These are phyloP conservation scores for Acrasis kona DNA, from an alignment of 78 protist species.

Conservation along the genomic window DNA sequence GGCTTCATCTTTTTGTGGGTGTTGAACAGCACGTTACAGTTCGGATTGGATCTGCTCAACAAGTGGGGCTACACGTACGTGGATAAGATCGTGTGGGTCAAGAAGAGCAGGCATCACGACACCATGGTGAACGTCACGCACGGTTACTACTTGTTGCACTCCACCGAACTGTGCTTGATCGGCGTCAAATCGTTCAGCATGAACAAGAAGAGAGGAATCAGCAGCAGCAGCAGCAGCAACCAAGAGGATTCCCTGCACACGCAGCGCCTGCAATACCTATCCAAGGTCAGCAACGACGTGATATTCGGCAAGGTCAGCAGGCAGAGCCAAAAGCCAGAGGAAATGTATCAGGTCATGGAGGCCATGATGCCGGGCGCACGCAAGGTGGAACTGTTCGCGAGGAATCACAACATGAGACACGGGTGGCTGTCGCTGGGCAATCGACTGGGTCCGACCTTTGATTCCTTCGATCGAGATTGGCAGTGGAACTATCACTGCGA, in stretches of 20 bases:
- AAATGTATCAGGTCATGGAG: constrained; percentile 24
- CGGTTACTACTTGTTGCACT: constrained; percentile 31
- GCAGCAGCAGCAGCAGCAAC: not conserved
- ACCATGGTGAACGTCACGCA: not conserved
- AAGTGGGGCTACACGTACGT: constrained; percentile 18
- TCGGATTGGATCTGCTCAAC: constrained; percentile 19
- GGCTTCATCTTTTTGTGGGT: constrained; percentile 19
- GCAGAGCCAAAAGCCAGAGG: constrained; percentile 17
- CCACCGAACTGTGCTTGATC: constrained; percentile 25
- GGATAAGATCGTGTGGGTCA: constrained; percentile 25
- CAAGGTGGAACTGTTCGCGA: constrained; percentile 29
- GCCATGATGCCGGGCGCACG: constrained; percentile 26
- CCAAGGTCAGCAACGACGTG: constrained; percentile 15
- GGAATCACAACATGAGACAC: constrained; percentile 25
- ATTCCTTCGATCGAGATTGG: not conserved
- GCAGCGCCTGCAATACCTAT: no score
- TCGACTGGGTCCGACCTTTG: constrained; percentile 6
- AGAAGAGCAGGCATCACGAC: not conserved
- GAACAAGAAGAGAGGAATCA: not conserved
- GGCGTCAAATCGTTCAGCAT: constrained; percentile 7
- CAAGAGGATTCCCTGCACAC: no score
- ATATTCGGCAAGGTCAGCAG: constrained; percentile 1
- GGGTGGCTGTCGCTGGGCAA: constrained; percentile 35
- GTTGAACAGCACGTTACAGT: not conserved
- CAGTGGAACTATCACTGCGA: no score